Conservation (phyloP, 1,139 yeast species). For the Geotrichum histeridarum region DNA sequence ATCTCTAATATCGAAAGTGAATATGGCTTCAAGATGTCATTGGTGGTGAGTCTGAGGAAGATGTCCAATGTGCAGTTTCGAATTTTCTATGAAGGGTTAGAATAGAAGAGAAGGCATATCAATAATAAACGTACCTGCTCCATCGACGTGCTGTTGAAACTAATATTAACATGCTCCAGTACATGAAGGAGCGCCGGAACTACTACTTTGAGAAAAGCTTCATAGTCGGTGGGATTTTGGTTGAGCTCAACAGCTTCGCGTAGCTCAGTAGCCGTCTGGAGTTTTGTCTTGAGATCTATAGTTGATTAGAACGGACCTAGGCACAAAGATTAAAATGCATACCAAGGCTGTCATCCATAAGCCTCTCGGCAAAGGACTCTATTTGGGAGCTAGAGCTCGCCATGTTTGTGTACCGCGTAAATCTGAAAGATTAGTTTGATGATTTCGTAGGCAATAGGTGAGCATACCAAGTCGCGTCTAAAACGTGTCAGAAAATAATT, state of each 20-base stretch:
- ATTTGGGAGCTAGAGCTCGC: constrained; percentile 18
- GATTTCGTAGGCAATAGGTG: neutral
- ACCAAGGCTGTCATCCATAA: constrained; percentile 24
- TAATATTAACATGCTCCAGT: constrained; percentile 66
- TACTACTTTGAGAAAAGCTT: constrained; percentile 36
- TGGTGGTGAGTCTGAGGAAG: constrained; percentile 74
- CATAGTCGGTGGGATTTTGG: constrained; percentile 75
- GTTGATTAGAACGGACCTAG: constrained; percentile 16
- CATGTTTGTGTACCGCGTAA: constrained; percentile 13
- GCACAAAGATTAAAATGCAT: constrained; percentile 4
- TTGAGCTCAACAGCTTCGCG: constrained; percentile 82
- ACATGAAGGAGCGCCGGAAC: constrained; percentile 39
- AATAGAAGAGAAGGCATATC: neutral
- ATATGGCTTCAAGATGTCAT: constrained; percentile 74
- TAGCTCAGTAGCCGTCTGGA: constrained; percentile 69
- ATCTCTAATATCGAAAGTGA: constrained; percentile 56
- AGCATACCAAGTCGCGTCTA: neutral
- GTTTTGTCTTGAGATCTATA: constrained; percentile 53
- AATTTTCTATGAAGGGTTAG: constrained; percentile 39
- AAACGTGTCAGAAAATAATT: neutral
- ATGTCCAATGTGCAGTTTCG: constrained; percentile 75
- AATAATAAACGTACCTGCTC: constrained; percentile 32
- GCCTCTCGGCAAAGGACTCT: constrained; percentile 24
- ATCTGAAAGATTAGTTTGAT: constrained; percentile 2
- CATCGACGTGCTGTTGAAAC: constrained; percentile 42